phyloP scores from a whole-genome alignment of 768 basidiomycete species.

The Sarcodon aspratus region DNA sequence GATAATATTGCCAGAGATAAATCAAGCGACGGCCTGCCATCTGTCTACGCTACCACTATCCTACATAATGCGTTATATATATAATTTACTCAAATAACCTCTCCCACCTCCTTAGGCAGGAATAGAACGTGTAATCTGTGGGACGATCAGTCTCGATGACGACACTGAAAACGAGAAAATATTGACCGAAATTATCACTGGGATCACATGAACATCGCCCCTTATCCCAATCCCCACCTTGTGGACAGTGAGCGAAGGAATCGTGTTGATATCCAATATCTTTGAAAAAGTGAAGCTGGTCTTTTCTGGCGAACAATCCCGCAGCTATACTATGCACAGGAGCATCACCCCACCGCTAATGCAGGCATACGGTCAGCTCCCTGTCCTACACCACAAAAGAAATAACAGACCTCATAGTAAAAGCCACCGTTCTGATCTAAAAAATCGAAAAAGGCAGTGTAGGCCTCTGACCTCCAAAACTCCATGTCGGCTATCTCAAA shows the following conservation, averaged over 20 bases:
- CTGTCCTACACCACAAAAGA: neutral
- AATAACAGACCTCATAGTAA: constrained; percentile 63
- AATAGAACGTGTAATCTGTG: neutral
- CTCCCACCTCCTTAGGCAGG: neutral
- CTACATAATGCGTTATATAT: too few species aligned
- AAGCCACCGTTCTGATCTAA: constrained; percentile 77
- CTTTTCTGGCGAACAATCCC: constrained; percentile 60
- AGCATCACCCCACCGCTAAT: constrained; percentile 75
- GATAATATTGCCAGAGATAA: too few species aligned
- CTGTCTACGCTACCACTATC: too few species aligned
- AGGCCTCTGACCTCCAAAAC: constrained; percentile 77
- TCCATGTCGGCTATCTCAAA: constrained; percentile 85
- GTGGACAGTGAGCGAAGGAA: constrained; percentile 68
- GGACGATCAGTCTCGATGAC: neutral
- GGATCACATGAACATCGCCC: constrained; percentile 67
- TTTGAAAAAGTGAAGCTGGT: constrained; percentile 72
- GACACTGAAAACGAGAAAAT: neutral
- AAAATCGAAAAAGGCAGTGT: constrained; percentile 73
- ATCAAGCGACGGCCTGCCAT: too few species aligned
- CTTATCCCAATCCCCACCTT: constrained; percentile 39
- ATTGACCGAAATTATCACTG: constrained; percentile 54
- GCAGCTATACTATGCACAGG: constrained; percentile 81
- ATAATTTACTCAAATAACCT: neutral
- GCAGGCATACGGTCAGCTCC: constrained; percentile 12
- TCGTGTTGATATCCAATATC: constrained; percentile 83